Percentiles rank a stretch among this genome's conserved stretches.
These are phyloP conservation scores for Pseudomonodictys pantanalensis DNA, from an alignment of 495 filamentous ascomycete genomes.

Conservation along the genomic window DNA sequence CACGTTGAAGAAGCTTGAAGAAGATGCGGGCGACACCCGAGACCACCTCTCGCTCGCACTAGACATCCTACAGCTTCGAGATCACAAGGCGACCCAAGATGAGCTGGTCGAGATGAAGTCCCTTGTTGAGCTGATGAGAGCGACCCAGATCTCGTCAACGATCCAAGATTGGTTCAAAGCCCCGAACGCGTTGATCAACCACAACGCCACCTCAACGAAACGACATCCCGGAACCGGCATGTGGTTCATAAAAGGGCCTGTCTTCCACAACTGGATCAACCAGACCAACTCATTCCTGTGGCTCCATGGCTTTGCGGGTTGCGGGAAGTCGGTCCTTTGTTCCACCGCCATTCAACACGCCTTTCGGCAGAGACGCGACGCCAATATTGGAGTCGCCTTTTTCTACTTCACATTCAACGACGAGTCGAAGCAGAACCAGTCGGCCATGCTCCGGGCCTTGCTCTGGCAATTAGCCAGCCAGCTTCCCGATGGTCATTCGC, in stretches of 20 bases:
- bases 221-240: constrained; percentile 33
- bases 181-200: constrained; percentile 38
- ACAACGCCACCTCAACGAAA: constrained; percentile 36
- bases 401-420: constrained; percentile 48
- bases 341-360: constrained; percentile 40
- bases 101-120: constrained; percentile 1
- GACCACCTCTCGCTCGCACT: constrained; percentile 1
- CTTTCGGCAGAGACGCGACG: constrained; percentile 14
- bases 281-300: constrained; percentile 44
- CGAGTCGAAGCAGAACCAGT: constrained; percentile 34
- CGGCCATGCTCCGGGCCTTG: constrained; percentile 42
- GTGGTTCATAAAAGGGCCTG: constrained; percentile 39
- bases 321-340: constrained; percentile 46
- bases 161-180: constrained; percentile 40
- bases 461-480: constrained; percentile 43
- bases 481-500: constrained; percentile 13
- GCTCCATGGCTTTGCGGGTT: constrained; percentile 46
- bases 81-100: constrained; percentile 6
- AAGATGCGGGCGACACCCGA: constrained; percentile 1
- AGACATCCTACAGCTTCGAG: constrained; percentile 7
- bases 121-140: constrained; percentile 3
- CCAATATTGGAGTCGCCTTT: constrained; percentile 35
- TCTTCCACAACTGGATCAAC: constrained; percentile 39
- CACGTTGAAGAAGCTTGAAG: constrained; percentile 13
- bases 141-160: constrained; percentile 10